Base-by-base conservation (phyloP, 1,284 basidiomycete species). In the Neonothopanus nambi region DNA sequence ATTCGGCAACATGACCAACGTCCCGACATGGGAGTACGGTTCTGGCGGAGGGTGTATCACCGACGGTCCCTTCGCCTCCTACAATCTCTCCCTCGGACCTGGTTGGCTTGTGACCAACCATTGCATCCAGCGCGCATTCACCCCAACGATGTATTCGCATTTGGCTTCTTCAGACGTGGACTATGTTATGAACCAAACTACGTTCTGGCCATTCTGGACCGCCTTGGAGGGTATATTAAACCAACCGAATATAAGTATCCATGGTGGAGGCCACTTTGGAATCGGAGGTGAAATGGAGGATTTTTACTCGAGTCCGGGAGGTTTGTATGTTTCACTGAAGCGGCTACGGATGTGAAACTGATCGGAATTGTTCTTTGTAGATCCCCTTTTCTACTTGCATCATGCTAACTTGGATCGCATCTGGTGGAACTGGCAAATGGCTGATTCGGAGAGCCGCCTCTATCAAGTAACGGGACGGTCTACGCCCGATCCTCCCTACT, bases 201-300 rank as follows among this genome's bases (percentile, higher is more conserved):
- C 58, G 1, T 75, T 67, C 40, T 70, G 72, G 48, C 11, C 18
- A 6, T 73, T 75, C 51, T 61, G 71, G 2, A 61, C 64, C 7
- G 64, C 70, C 52, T 61, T 74, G 1, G 73, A 74, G 45, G 72
- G 72, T 2, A 40, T 21, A 1, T 15, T 41, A 24, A 37, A 28
- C 20, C 18, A 17, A 33, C n/a, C n/a, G n/a, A 5, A 6, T 17
- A 20, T 23, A 4, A 48, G 30, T 28, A 33, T 33, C 18, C 71
- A 74, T 39, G 70, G 67, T 54, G 65, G 60, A 9, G 72, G 70
- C 4, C 72, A 74, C 60, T 55, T 63, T 20, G 57, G 56, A 4
- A 60, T 73, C 24, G 70, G 69, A 9, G 72, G 72, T 1, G 71
- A 72, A 5, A 68, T 73, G 66, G 59, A 55, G 0, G 64, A 73